Conservation (phyloP, 75 land plant species). For the Sequoiadendron giganteum region DNA sequence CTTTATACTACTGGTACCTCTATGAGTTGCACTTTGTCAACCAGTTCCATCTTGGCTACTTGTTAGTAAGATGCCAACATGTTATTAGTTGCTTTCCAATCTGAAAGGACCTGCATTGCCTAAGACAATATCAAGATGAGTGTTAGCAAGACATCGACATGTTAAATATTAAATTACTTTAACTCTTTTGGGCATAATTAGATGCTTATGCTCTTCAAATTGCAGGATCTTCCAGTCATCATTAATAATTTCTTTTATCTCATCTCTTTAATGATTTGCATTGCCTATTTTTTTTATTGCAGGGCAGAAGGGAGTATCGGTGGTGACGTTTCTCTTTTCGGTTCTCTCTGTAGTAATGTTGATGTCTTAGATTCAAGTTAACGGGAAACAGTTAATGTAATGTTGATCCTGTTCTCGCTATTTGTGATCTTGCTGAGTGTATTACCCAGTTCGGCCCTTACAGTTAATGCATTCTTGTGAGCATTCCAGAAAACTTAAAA, state of each 20-base stretch:
- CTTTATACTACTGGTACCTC: background rate
- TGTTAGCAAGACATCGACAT: background rate
- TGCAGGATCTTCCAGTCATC: background rate
- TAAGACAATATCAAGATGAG: background rate
- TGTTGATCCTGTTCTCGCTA: background rate
- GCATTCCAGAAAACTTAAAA: background rate
- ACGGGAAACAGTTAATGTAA: background rate
- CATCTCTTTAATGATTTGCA: background rate
- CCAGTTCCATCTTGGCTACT: background rate
- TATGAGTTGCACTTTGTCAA: background rate
- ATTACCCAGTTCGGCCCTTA: slow-evolving; percentile 8
- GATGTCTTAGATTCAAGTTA: background rate
- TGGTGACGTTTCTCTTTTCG: background rate
- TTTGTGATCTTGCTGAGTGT: slow-evolving; percentile 5
- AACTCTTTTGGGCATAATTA: background rate
- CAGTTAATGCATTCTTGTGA: background rate
- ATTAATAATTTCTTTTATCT: background rate
- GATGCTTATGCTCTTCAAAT: background rate
- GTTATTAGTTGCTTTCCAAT: background rate
- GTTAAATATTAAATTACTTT: background rate
- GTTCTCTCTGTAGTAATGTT: background rate
- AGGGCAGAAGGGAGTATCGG: background rate
- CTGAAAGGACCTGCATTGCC: background rate
- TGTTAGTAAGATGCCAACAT: background rate
- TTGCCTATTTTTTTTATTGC: background rate